Evolutionary conservation across 164 flowering plant species (phyloP), one percentile per base, ranked within the genome.

Genomic region (Macadamia integrifolia): DNA sequence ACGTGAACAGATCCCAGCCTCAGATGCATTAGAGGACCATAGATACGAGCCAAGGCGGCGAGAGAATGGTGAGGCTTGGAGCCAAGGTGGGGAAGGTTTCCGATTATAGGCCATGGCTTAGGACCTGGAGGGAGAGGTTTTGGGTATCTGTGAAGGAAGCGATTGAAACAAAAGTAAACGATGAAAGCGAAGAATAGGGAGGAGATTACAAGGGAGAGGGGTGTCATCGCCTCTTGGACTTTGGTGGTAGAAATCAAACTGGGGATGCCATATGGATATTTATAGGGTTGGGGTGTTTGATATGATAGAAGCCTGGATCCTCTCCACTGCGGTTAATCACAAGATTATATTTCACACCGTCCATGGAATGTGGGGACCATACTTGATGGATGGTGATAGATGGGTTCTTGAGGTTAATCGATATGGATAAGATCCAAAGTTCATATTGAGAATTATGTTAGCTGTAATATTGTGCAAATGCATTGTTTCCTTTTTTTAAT

Each of bases 21-120:
- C 28, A 91, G 87, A 77, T 88, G 83, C 80, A 90, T 71, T 43
- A 94, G 80, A 0, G 98, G 97, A 1, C 97, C 98, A 72, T 94
- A 80, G 1, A 40, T 76, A 0, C 70, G 69, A 9, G 92, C 91
- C 79, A 94, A 56, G 14, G 73, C 81, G 0, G 95, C 91, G 0
- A 90, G 61, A 15, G 82, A 66, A 14, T 82, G 92, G 85, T 94
- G 98, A 0, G 97, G 97, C 30, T 60, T 69, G 0, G 84, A 69
- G 18, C 97, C 98, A 17, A 94, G 66, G 65, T 87, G 95, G 0
- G 93, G 97, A 9, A 94, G 82, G 85, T 90, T 91, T 3, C 98
- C 98, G n/a, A 94, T 29, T 0, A 94, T 69, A 0, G 98, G 98
- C 95, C 96, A 92, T 68, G 92, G 93, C 40, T 70, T 82, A 0